phyloP scores from a whole-genome alignment of 2,329 filamentous ascomycete genomes.

The Aureobasidium melanogenum region DNA sequence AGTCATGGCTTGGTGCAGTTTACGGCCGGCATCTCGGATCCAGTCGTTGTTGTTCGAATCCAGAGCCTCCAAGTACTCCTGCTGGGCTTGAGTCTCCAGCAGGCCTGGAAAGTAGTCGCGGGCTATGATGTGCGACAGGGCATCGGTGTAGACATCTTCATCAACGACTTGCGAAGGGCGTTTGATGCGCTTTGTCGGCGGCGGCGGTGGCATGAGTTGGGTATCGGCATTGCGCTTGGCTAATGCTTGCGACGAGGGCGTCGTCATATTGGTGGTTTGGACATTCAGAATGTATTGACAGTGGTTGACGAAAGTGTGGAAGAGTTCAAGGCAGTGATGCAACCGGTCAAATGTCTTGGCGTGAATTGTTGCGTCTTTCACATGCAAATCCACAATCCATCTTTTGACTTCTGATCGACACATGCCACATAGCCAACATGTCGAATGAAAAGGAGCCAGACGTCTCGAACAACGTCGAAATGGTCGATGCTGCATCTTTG shows the following conservation, averaged over 20 bases:
- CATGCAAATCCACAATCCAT: constrained; percentile 1
- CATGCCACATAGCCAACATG: background rate
- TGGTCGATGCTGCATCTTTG: background rate
- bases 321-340: background rate
- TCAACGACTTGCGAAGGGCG: constrained; percentile 79
- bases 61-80: constrained; percentile 85
- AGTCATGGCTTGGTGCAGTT: constrained; percentile 64
- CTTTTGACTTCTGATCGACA: background rate
- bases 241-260: constrained; percentile 38
- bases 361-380: background rate
- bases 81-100: constrained; percentile 73
- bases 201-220: constrained; percentile 81
- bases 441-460: background rate
- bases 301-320: background rate
- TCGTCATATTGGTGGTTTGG: constrained; percentile 4
- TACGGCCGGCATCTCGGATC: constrained; percentile 71
- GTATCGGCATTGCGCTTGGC: constrained; percentile 56
- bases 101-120: constrained; percentile 95
- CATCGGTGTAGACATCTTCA: constrained; percentile 87
- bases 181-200: constrained; percentile 80
- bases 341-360: background rate
- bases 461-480: background rate
- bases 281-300: background rate
- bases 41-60: constrained; percentile 77
- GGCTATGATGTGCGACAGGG: constrained; percentile 86